Evolutionary conservation across 2,329 filamentous ascomycete species (phyloP).

Genomic region (Fusarium sp.): DNA sequence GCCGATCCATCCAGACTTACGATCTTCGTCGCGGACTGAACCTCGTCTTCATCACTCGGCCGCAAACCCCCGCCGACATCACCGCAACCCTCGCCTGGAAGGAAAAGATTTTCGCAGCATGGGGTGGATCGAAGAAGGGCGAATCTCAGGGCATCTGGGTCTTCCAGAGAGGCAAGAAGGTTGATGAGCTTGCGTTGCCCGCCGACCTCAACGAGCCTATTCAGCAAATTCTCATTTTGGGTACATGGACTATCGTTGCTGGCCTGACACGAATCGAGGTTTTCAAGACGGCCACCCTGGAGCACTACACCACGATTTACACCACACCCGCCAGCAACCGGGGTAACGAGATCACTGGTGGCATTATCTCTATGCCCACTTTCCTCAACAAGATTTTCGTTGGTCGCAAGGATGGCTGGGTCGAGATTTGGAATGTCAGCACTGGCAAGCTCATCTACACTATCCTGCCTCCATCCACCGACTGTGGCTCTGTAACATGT

Average conservation of each 20-base stretch:
- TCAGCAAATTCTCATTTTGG: slow-evolving; percentile 83
- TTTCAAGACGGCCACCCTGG: slow-evolving; percentile 85
- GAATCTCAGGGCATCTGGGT: slow-evolving; percentile 82
- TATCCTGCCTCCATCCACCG: slow-evolving; percentile 79
- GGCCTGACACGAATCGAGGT: slow-evolving; percentile 82
- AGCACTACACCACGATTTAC: slow-evolving; percentile 90
- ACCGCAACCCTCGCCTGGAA: slow-evolving; percentile 92
- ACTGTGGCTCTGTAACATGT: slow-evolving; percentile 86
- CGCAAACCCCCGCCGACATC: slow-evolving; percentile 86
- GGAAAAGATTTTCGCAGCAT: slow-evolving; percentile 88
- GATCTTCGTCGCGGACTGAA: slow-evolving; percentile 91
- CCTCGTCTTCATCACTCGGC: slow-evolving; percentile 91
- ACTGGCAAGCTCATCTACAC: slow-evolving; percentile 93
- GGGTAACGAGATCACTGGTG: slow-evolving; percentile 78
- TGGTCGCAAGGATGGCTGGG: slow-evolving; percentile 85
- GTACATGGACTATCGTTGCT: slow-evolving; percentile 90
- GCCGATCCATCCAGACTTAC: slow-evolving; percentile 92
- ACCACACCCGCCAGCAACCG: slow-evolving; percentile 68
- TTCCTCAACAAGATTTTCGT: slow-evolving; percentile 97
- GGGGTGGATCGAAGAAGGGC: slow-evolving; percentile 72
- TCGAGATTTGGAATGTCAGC: slow-evolving; percentile 98
- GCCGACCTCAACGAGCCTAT: slow-evolving; percentile 76
- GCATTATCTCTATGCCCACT: slow-evolving; percentile 89
- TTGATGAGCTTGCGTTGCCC: slow-evolving; percentile 79
- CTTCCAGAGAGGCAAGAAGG: slow-evolving; percentile 89